These are phyloP conservation scores for Cladorrhinum sp. DNA, from an alignment of 2,329 filamentous ascomycete genomes.

Conservation along the genomic window DNA sequence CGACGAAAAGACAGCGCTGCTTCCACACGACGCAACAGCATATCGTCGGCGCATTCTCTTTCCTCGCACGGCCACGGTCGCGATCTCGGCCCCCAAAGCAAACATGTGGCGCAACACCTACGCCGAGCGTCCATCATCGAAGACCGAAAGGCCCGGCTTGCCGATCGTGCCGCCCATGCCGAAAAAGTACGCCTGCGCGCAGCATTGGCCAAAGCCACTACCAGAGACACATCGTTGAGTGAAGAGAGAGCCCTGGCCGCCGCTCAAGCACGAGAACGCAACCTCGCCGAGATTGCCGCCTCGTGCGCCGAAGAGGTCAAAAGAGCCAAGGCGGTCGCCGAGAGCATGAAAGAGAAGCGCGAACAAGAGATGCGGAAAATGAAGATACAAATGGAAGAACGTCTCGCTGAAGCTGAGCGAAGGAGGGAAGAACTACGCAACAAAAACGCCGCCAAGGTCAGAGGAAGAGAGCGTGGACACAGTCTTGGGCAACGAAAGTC, in stretches of 20 bases:
- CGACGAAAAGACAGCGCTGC: constrained; percentile 73
- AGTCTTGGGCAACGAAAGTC: constrained; percentile 50
- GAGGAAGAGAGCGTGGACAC: constrained; percentile 47
- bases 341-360: constrained; percentile 76
- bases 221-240: constrained; percentile 61
- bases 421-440: constrained; percentile 64
- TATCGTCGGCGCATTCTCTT: constrained; percentile 72
- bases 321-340: constrained; percentile 77
- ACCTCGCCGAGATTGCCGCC: constrained; percentile 77
- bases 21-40: constrained; percentile 75
- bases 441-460: constrained; percentile 46
- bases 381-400: constrained; percentile 74
- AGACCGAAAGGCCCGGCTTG: constrained; percentile 73
- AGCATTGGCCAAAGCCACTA: constrained; percentile 68
- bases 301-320: constrained; percentile 80
- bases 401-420: constrained; percentile 72
- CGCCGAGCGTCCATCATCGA: constrained; percentile 78
- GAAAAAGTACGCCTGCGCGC: constrained; percentile 78
- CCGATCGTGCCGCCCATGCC: constrained; percentile 76
- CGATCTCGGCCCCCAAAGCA: constrained; percentile 64
- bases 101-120: constrained; percentile 73
- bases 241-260: constrained; percentile 77
- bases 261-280: constrained; percentile 73
- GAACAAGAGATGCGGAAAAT: constrained; percentile 69
- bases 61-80: constrained; percentile 60